These are phyloP conservation scores for Lactarius sanguifluus DNA, from an alignment of 768 basidiomycete species.

Conservation along the genomic window DNA sequence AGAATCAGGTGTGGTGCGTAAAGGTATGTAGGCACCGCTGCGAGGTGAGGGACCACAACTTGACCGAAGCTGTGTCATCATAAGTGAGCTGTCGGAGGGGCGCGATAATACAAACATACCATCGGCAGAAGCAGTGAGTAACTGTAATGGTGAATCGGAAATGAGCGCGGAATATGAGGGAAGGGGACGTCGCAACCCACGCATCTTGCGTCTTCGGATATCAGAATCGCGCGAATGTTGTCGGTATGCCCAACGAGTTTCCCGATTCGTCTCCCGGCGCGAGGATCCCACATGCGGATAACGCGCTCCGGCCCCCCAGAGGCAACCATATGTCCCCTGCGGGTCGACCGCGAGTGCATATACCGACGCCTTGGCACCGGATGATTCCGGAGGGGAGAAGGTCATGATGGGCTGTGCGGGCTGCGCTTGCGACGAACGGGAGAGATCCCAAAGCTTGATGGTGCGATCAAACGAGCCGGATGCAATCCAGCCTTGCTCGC, in stretches of 20 bases:
- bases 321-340: slow-evolving; percentile 75
- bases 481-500: slow-evolving; percentile 82
- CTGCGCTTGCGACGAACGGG: slow-evolving; percentile 28
- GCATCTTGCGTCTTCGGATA: slow-evolving; percentile 89
- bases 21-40: slow-evolving; percentile 96
- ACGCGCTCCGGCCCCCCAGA: slow-evolving; percentile 92
- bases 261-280: slow-evolving; percentile 73
- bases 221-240: slow-evolving; percentile 86
- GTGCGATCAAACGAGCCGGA: slow-evolving; percentile 94
- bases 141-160: slow-evolving; percentile 39
- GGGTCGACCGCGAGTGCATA: slow-evolving; percentile 82
- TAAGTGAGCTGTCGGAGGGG: slow-evolving; percentile 13
- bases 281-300: slow-evolving; percentile 90
- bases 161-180: slow-evolving; percentile 17
- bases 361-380: slow-evolving; percentile 64
- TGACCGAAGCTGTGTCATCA: slow-evolving; percentile 60
- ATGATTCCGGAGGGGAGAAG: slow-evolving; percentile 64
- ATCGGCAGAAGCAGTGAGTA: slow-evolving; percentile 85
- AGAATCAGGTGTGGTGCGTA: slow-evolving; percentile 88
- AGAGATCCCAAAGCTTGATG: slow-evolving; percentile 92
- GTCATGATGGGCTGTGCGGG: slow-evolving; percentile 55
- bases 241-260: slow-evolving; percentile 97
- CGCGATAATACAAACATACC: slow-evolving; percentile 36
- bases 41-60: slow-evolving; percentile 89
- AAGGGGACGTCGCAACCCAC: slow-evolving; percentile 47